Evolutionary conservation across 208 protist species (phyloP).

Genomic region (Novymonas esmeraldas): DNA sequence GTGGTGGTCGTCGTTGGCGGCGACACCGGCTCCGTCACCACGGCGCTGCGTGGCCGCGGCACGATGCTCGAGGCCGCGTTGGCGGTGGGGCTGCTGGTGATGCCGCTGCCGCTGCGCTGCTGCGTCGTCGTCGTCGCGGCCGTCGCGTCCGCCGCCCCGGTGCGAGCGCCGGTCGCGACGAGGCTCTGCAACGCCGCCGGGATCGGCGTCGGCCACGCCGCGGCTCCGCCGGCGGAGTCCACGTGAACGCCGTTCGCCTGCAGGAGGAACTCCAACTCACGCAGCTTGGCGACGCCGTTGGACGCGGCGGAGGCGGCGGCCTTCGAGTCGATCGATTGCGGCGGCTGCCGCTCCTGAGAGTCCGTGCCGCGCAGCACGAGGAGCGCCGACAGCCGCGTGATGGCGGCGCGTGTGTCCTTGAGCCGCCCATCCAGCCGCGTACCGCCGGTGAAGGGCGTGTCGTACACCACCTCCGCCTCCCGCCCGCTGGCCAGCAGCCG

Average conservation of each 20-base stretch:
- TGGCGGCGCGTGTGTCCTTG: conserved; percentile 60
- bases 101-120: too few species aligned
- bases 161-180: background rate
- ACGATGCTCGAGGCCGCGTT: conserved; percentile 19
- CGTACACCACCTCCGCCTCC: conserved; percentile 90
- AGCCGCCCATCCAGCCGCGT: conserved; percentile 79
- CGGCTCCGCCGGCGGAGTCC: conserved; percentile 4
- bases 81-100: conserved; percentile 4
- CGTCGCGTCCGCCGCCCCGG: background rate
- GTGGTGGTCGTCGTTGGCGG: background rate
- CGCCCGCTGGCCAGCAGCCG: conserved; percentile 74
- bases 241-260: conserved; percentile 29
- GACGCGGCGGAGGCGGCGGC: conserved; percentile 8
- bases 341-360: conserved; percentile 14
- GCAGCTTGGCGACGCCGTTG: conserved; percentile 27
- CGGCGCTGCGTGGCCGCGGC: conserved; percentile 57
- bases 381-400: conserved; percentile 71
- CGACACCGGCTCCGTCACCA: conserved; percentile 12
- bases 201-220: conserved; percentile 13
- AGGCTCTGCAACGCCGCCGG: background rate
- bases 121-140: too few species aligned
- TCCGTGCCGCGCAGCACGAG: conserved; percentile 58
- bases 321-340: conserved; percentile 40
- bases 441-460: conserved; percentile 81
- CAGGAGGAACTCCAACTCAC: conserved; percentile 37